phyloP scores from a whole-genome alignment of 371 early-diverging fungal species.

The Mortierella sp. region DNA sequence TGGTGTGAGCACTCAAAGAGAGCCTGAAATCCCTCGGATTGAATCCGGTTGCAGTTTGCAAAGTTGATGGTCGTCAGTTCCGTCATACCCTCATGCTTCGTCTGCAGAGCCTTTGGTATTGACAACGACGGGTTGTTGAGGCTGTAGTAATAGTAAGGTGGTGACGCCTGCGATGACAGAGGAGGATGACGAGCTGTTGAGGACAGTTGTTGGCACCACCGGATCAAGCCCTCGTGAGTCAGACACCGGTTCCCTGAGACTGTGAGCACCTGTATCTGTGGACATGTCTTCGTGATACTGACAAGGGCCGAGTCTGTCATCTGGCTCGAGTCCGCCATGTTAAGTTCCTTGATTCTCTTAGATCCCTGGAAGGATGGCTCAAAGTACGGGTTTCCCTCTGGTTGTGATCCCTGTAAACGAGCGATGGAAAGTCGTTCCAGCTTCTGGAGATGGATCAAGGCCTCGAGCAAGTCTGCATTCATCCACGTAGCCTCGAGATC shows the following conservation, averaged over 20 bases:
- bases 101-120: not conserved
- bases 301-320: constrained; percentile 22
- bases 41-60: constrained; percentile 29
- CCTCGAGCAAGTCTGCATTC: constrained; percentile 34
- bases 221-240: constrained; percentile 23
- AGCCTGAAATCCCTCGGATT: constrained; percentile 18
- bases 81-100: constrained; percentile 1
- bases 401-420: constrained; percentile 29
- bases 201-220: constrained; percentile 18
- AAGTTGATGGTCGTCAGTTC: constrained; percentile 30
- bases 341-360: constrained; percentile 8
- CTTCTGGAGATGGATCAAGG: constrained; percentile 19
- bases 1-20: constrained; percentile 22
- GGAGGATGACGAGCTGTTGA: not conserved
- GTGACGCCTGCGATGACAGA: not conserved
- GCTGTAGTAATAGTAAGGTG: too few relatives aligned
- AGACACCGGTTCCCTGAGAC: constrained; percentile 26
- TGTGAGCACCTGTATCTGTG: constrained; percentile 15
- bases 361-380: constrained; percentile 31
- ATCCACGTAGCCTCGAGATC: constrained; percentile 38
- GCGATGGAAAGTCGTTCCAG: constrained; percentile 30
- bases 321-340: constrained; percentile 23
- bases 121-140: too few relatives aligned
- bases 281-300: constrained; percentile 24
- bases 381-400: constrained; percentile 26